These are phyloP conservation scores for Fusarium mexicanum DNA, from an alignment of 2,329 filamentous ascomycete species.

Conservation along the genomic window DNA sequence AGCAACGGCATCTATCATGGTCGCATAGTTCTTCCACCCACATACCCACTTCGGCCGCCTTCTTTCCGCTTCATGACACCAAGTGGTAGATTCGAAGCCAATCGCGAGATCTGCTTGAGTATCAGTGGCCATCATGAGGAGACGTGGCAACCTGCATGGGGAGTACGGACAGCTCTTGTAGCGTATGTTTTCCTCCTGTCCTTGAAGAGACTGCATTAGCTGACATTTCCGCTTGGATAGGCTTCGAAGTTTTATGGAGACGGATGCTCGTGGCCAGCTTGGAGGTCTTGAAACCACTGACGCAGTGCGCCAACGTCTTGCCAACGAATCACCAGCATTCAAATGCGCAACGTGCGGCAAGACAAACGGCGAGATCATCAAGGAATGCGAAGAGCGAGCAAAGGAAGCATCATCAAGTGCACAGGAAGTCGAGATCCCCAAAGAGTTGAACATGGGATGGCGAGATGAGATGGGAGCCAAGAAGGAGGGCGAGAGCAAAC, in stretches of 20 bases:
- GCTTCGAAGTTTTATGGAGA: constrained; percentile 92
- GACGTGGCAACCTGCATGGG: constrained; percentile 99
- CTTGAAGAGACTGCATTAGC: not conserved
- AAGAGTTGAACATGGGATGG: constrained; percentile 73
- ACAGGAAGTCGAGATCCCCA: constrained; percentile 60
- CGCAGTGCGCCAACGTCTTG: constrained; percentile 73
- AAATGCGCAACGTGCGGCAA: constrained; percentile 76
- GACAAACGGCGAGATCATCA: constrained; percentile 78
- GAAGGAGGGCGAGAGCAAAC: constrained; percentile 14
- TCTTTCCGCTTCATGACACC: constrained; percentile 96
- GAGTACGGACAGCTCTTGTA: constrained; percentile 86
- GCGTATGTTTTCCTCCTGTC: constrained; percentile 54
- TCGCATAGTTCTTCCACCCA: constrained; percentile 87
- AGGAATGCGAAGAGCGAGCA: constrained; percentile 71
- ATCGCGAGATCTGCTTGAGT: constrained; percentile 94
- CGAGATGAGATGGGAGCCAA: constrained; percentile 72
- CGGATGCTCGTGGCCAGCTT: constrained; percentile 85
- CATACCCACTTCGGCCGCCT: constrained; percentile 91
- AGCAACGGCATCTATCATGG: constrained; percentile 90
- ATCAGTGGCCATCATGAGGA: constrained; percentile 97
- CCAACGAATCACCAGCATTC: constrained; percentile 72
- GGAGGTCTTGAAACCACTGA: constrained; percentile 85
- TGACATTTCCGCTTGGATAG: constrained; percentile 37
- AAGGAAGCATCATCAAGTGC: constrained; percentile 47
- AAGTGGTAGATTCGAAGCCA: constrained; percentile 91